These are phyloP conservation scores for Trichosporon inkin DNA, from an alignment of 1,284 basidiomycete genomes.

Conservation along the genomic window DNA sequence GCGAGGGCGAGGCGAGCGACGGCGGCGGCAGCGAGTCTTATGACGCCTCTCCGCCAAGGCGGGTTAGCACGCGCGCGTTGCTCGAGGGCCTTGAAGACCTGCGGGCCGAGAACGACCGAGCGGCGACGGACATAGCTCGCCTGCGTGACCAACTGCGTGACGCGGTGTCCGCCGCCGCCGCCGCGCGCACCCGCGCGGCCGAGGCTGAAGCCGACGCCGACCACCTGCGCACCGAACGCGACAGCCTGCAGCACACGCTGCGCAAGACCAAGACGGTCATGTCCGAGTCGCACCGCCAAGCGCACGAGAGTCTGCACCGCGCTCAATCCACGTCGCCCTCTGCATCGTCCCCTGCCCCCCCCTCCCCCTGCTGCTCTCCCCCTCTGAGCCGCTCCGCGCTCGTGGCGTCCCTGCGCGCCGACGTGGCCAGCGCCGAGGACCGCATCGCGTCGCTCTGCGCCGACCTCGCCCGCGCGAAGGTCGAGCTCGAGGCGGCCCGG, in stretches of 20 bases:
- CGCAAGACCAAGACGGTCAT: neutral
- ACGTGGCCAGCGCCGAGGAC: neutral
- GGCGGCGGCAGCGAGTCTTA: neutral
- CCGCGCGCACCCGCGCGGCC: neutral
- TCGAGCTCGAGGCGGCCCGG: slow-evolving; percentile 21
- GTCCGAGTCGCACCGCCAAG: neutral
- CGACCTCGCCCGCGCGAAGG: slow-evolving; percentile 22
- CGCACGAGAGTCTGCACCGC: neutral
- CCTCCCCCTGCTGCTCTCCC: neutral
- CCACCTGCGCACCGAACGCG: neutral
- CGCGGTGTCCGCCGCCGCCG: neutral
- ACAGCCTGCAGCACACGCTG: neutral
- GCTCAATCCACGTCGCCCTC: neutral
- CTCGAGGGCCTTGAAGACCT: slow-evolving; percentile 4
- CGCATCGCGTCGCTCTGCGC: slow-evolving; percentile 2
- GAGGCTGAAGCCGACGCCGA: neutral
- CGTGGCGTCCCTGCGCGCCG: neutral
- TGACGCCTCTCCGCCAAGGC: neutral
- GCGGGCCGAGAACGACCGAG: neutral
- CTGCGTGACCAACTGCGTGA: neutral
- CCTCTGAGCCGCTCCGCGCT: neutral
- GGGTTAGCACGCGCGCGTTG: slow-evolving; percentile 2
- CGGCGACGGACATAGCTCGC: neutral
- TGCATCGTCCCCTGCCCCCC: neutral
- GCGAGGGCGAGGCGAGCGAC: neutral